Evolutionary conservation across 2,329 filamentous ascomycete genomes (phyloP).

Genomic region (Erysiphe pulchra): DNA sequence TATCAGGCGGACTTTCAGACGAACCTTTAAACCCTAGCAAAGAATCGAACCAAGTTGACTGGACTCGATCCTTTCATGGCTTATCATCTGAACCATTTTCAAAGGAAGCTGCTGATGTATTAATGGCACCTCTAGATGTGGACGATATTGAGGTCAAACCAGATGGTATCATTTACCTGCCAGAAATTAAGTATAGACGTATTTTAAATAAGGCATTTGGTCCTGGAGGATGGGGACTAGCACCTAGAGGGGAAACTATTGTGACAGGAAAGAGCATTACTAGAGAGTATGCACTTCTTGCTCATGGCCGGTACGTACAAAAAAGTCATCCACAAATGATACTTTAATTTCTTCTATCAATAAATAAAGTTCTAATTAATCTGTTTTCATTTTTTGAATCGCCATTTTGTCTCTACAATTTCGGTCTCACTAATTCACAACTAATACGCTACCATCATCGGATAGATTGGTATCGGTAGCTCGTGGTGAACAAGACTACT

Average conservation of each 20-base stretch:
- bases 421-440: not conserved
- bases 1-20: slow-evolving; percentile 25
- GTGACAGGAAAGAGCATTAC: slow-evolving; percentile 34
- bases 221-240: slow-evolving; percentile 84
- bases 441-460: not conserved
- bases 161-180: slow-evolving; percentile 85
- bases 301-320: slow-evolving; percentile 51
- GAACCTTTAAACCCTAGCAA: slow-evolving; percentile 15
- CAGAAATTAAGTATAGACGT: slow-evolving; percentile 91
- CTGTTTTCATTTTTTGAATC: not conserved
- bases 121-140: slow-evolving; percentile 35
- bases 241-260: slow-evolving; percentile 56
- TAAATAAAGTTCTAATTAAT: not conserved
- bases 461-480: slow-evolving; percentile 69
- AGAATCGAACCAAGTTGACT: slow-evolving; percentile 34
- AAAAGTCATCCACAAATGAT: not conserved
- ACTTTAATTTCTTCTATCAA: not conserved
- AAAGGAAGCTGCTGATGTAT: slow-evolving; percentile 31
- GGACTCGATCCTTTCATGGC: slow-evolving; percentile 47
- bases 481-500: slow-evolving; percentile 85
- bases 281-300: slow-evolving; percentile 78
- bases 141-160: slow-evolving; percentile 91
- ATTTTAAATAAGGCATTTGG: slow-evolving; percentile 82
- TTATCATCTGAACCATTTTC: slow-evolving; percentile 37
- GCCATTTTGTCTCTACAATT: not conserved